Base-by-base conservation (phyloP, 2,329 filamentous ascomycete species). In the Dichotomopilus funicola region DNA sequence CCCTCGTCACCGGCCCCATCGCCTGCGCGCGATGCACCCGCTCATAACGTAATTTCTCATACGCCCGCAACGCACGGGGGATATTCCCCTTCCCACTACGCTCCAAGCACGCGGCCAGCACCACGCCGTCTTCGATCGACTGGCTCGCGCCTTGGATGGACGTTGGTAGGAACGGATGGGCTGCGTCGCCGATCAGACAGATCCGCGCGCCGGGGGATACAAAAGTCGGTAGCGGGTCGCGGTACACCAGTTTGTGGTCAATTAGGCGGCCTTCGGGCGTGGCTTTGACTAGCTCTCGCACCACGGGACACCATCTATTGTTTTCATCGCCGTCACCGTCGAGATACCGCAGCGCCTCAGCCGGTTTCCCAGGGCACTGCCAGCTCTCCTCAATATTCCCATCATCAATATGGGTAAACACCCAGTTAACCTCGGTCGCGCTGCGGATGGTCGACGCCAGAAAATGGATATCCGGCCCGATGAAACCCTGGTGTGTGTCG, bases 401-500 rank as follows among this genome's bases (percentile, higher is more conserved):
- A 47, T 75, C 72, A 45, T 73, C 75, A 51, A 74, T 66, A 52
- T 69, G 66, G 35, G 79, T 80, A 51, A 77, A 76, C 5, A 80
- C 77, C 78, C 76, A 80, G 55, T 72, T 77, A 53, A 81, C 75
- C 56, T 80, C 76, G 48, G 73, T 71, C 7, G 77, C 77, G 43
- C 72, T 71, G 63, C 78, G 79, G 56, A 79, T 73, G 1, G 73
- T 75, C n/a, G 75, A 79, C 6, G 73, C 75, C 36, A 80, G 73
- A 63, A 77, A 77, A 63, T 78, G 76, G 36, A 78, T 72, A 59
- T 80, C 76, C 8, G 73, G 74, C 4, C 76, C 77, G 44, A 79
- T 70, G 74, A 77, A 80, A 11, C 74, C 74, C 35, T 75, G 72
- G 62, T 80, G 78, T 7, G 74, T 73, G 59, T 81, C 77, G 12